These are phyloP conservation scores for Madurella fahalii DNA, from an alignment of 2,329 filamentous ascomycete genomes.

Conservation along the genomic window DNA sequence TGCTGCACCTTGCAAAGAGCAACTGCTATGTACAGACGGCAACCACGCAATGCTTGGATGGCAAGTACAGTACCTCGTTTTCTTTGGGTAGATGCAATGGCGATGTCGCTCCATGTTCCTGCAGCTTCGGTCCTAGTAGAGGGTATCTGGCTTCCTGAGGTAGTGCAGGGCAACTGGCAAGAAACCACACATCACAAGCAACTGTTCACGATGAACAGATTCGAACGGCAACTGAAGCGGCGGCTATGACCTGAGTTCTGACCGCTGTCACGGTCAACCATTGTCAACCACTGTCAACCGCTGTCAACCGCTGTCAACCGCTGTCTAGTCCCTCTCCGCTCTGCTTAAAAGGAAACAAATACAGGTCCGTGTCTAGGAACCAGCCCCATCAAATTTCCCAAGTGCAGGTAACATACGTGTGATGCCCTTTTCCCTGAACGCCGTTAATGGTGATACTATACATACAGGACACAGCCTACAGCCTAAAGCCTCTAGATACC, in stretches of 20 bases:
- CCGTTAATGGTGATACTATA: background rate
- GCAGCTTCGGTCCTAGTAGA: no score
- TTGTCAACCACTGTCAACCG: no score
- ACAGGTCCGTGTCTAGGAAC: background rate
- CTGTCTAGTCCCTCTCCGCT: background rate
- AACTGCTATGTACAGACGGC: no score
- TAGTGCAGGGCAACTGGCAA: background rate
- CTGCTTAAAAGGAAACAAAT: background rate
- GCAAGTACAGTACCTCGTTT: no score
- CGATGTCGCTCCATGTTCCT: no score
- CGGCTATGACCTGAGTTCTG: slow-evolving; percentile 9
- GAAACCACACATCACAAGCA: no score
- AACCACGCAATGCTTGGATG: no score
- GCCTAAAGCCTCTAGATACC: background rate
- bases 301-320: no score
- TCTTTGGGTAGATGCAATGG: no score
- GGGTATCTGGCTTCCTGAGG: background rate
- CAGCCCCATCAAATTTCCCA: background rate
- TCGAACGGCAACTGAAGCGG: background rate
- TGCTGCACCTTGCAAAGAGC: no score
- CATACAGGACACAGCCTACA: background rate
- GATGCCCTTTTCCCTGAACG: background rate
- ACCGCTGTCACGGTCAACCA: no score
- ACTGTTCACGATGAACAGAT: no score
- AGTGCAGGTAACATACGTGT: background rate